Evolutionary conservation across 352 stramenopile species (phyloP).

Genomic region (Pythium periplocum): DNA sequence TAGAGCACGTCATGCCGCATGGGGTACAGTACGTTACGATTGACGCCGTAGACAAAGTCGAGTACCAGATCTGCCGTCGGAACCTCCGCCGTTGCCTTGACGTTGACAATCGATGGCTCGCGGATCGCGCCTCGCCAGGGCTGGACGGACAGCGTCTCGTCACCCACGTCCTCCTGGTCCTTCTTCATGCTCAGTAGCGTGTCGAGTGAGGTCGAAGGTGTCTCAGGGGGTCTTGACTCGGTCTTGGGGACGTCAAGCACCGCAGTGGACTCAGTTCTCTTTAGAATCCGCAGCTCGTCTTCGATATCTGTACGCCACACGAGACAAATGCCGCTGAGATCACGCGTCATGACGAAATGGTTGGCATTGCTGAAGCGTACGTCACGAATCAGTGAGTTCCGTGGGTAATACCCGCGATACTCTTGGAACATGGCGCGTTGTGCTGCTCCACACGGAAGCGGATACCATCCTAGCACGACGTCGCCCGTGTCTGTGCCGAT

Average conservation of each 20-base stretch:
- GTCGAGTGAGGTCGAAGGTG: no score
- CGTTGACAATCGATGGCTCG: constrained; percentile 22
- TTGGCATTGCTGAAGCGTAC: constrained; percentile 53
- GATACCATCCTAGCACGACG: constrained; percentile 69
- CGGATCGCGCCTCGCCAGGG: constrained; percentile 58
- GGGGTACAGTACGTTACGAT: constrained; percentile 25
- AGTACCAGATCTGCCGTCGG: constrained; percentile 34
- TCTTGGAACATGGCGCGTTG: constrained; percentile 43
- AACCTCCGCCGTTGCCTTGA: not conserved
- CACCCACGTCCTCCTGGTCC: constrained; percentile 18
- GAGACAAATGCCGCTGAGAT: constrained; percentile 25
- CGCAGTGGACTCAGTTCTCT: constrained; percentile 5
- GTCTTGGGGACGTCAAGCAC: no score
- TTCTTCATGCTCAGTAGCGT: no score
- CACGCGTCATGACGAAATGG: constrained; percentile 45
- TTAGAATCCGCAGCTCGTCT: constrained; percentile 46
- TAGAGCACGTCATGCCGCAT: constrained; percentile 45
- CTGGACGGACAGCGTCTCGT: constrained; percentile 61
- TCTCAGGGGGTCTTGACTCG: no score
- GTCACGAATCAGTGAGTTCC: constrained; percentile 31
- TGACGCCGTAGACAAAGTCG: constrained; percentile 78
- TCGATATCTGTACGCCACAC: constrained; percentile 79
- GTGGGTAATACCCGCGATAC: constrained; percentile 44
- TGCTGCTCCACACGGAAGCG: constrained; percentile 33
- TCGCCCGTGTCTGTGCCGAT: constrained; percentile 43